Base-by-base conservation (phyloP, 129 eudicot species). In the Pittosporum tobira region DNA sequence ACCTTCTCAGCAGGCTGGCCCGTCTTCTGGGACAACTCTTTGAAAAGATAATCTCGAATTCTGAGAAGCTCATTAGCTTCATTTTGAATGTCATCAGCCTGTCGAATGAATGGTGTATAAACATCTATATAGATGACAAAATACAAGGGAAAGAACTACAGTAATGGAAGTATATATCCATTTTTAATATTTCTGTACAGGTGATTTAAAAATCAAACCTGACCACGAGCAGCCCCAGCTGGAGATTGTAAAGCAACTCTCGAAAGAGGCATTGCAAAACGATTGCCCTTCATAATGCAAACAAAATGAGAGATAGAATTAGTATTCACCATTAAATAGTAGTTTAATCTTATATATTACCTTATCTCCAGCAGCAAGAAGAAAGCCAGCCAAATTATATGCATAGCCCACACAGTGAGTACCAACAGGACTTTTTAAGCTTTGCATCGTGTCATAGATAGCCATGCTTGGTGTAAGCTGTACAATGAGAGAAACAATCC, bases 281-380 rank as follows among this genome's bases (percentile, higher is more conserved):
- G 84, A 40, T 65, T 73, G 29, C 98, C 98, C 98, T 90, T 63
- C 25, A 71, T 50, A 59, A 53, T 11, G n/a, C n/a, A 23, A 72
- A 11, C 27, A 55, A 3, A 49, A 21, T 37, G 28, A 25, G 18
- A 22, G n/a, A 28, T 45, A n/a, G 14, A 22, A 30, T 31, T 11
- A 16, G 37, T 14, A 26, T 52, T 27, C 6, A 52, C 23, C 1
- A 6, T 1, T 16, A 28, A 52, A 51, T 34, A 16, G 37, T n/a
- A n/a, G n/a, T n/a, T n/a, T n/a, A n/a, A n/a, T n/a, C n/a, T n/a
- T n/a, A n/a, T n/a, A n/a, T 23, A 16, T 9, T 78, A 90, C 97
- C 89, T 90, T 90, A 48, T 85, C 94, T 48, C 97, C 97, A 43
- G 94, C 95, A 49, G 95, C 85, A 54, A 90, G 89, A 61, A 89